A percentile compares a stretch with the other conserved stretches of the same genome.
These are phyloP conservation scores for Grosmannia clavigera DNA, from an alignment of 2,329 filamentous ascomycete genomes.

Conservation along the genomic window DNA sequence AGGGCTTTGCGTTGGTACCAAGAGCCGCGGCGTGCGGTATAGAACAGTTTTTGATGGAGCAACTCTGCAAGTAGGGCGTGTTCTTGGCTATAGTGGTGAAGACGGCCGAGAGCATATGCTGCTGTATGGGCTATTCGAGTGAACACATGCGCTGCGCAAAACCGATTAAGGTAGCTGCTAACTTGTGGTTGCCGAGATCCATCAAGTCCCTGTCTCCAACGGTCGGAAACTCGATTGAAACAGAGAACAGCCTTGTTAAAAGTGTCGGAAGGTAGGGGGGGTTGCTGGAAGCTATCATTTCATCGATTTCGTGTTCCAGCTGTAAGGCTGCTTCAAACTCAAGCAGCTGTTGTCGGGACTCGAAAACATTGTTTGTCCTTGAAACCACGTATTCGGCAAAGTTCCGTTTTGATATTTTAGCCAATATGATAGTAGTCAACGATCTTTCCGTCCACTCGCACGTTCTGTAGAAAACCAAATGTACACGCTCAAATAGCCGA, in stretches of 20 bases:
- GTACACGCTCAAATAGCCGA: conserved; percentile 83
- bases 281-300: conserved; percentile 67
- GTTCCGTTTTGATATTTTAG: conserved; percentile 75
- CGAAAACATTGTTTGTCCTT: conserved; percentile 78
- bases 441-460: conserved; percentile 98
- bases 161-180: conserved; percentile 75
- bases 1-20: conserved; percentile 97
- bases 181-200: conserved; percentile 74
- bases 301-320: conserved; percentile 71
- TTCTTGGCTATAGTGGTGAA: conserved; percentile 70
- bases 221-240: conserved; percentile 62
- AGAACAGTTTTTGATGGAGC: conserved; percentile 70
- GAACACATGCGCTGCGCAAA: conserved; percentile 86
- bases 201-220: conserved; percentile 62
- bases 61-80: conserved; percentile 63
- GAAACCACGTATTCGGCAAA: conserved; percentile 88
- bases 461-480: conserved; percentile 90
- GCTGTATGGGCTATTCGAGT: conserved; percentile 89
- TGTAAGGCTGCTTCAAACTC: conserved; percentile 84
- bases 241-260: conserved; percentile 57
- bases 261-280: conserved; percentile 49
- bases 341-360: conserved; percentile 58
- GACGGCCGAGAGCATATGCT: conserved; percentile 62
- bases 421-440: conserved; percentile 83
- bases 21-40: conserved; percentile 67